These are phyloP conservation scores for Skeletonema potamos DNA, from an alignment of 108 stramenopile genomes.

Conservation along the genomic window DNA sequence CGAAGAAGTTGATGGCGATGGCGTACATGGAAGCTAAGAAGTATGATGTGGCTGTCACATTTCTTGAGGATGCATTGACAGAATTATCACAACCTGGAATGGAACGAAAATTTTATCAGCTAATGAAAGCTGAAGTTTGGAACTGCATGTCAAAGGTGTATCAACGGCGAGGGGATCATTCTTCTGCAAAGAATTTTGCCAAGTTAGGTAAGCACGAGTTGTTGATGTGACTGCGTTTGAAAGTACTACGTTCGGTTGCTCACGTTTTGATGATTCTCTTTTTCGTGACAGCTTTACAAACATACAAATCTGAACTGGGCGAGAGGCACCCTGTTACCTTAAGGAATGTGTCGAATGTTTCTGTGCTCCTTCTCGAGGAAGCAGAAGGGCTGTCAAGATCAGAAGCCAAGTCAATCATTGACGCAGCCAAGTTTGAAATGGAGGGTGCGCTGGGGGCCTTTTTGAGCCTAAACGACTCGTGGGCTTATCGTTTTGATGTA, in stretches of 20 bases:
- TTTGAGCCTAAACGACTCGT: slow-evolving; percentile 29
- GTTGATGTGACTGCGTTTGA: not conserved
- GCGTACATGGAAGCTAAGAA: slow-evolving; percentile 14
- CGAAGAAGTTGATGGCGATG: slow-evolving; percentile 31
- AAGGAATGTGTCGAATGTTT: slow-evolving; percentile 34
- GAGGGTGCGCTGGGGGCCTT: slow-evolving; percentile 37
- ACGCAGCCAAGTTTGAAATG: slow-evolving; percentile 46
- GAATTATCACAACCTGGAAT: slow-evolving; percentile 17
- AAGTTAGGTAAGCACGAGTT: slow-evolving; percentile 27
- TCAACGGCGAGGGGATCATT: slow-evolving; percentile 17
- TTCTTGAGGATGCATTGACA: slow-evolving; percentile 30
- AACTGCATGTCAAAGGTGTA: slow-evolving; percentile 31
- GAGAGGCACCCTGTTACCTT: slow-evolving; percentile 39
- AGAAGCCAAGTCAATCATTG: slow-evolving; percentile 37
- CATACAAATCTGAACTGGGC: slow-evolving; percentile 26
- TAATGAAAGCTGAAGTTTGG: slow-evolving; percentile 36
- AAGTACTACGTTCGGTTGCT: not conserved
- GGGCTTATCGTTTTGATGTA: slow-evolving; percentile 42
- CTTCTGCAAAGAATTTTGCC: slow-evolving; percentile 42
- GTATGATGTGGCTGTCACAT: slow-evolving; percentile 24
- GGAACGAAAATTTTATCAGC: slow-evolving; percentile 7
- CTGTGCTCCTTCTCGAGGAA: slow-evolving; percentile 42
- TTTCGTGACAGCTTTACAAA: slow-evolving; percentile 23
- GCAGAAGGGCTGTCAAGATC: slow-evolving; percentile 24
- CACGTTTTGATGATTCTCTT: not conserved